Evolutionary conservation across 768 basidiomycete species (phyloP), one percentile per base, ranked within the genome.

Genomic region (Austroboletus eburneus): DNA sequence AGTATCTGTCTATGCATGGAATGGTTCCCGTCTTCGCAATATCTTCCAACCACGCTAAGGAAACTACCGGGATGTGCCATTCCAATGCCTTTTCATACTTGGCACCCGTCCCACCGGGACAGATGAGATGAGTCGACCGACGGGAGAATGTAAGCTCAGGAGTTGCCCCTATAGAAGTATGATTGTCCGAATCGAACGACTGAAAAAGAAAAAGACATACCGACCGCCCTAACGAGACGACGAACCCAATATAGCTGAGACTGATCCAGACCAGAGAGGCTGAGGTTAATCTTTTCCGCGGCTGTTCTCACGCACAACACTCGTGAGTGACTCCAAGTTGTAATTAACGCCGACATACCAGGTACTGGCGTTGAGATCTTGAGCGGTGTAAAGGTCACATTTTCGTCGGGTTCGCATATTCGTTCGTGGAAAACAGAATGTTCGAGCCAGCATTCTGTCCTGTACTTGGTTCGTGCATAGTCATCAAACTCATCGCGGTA

Each of bases 391-490:
- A 89, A 91, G 0, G 81, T 78, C 12, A 88, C 61, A 51, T 91
- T 82, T 35, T 86, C 85, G 2, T 81, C 77, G 0, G 79, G 71
- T 16, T 69, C 62, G 57, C 86, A 84, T 42, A 95, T 67, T n/a
- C 77, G 74, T 37, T 88, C 85, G 47, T 84, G 81, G 44, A 79
- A 84, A 13, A 91, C 76, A 56, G 89, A 95, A 36, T 78, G 78
- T 63, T 97, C 93, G 2, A 97, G 72, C 93, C 93, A 97, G 61
- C 90, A 94, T 64, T 96, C 93, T 0, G 93, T 95, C 36, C 92
- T 79, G 57, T 82, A 90, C 54, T 80, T 83, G 3, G 54, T 45
- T 38, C 77, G 73, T 51, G 72, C 56, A 1, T 29, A 10, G 7
- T 69, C 64, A 43, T 82, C 79, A 5, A 64, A 58, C 58, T 88